These are phyloP conservation scores for Diaporthe humulicola DNA, from an alignment of 2,329 filamentous ascomycete species.

Conservation along the genomic window DNA sequence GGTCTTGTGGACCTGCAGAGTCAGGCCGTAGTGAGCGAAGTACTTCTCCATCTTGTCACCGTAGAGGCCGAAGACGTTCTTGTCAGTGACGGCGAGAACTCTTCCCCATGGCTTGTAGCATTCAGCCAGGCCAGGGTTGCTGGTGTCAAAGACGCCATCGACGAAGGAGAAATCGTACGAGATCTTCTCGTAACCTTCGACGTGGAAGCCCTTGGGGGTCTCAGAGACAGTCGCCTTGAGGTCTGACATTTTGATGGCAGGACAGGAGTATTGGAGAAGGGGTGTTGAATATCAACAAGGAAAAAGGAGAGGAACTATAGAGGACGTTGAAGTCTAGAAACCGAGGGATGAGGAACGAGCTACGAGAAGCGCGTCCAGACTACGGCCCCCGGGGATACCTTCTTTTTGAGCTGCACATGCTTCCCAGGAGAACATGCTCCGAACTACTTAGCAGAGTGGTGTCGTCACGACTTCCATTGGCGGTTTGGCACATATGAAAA, in stretches of 20 bases:
- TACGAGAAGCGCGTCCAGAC: neutral
- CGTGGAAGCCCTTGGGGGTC: constrained; percentile 76
- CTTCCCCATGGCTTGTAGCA: constrained; percentile 76
- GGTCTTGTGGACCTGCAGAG: constrained; percentile 77
- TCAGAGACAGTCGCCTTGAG: constrained; percentile 75
- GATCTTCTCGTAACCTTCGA: constrained; percentile 82
- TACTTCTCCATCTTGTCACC: constrained; percentile 75
- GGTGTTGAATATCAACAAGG: neutral
- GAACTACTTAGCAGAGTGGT: constrained; percentile 18
- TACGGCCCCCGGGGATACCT: neutral
- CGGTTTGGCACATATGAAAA: constrained; percentile 20
- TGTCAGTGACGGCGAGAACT: constrained; percentile 77
- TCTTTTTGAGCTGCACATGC: constrained; percentile 24
- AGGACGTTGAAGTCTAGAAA: neutral
- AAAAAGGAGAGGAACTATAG: neutral
- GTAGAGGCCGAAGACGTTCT: constrained; percentile 79
- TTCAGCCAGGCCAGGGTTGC: constrained; percentile 72
- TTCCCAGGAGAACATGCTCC: neutral
- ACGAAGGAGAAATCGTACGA: constrained; percentile 82
- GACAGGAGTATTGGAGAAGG: neutral
- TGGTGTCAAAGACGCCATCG: constrained; percentile 74
- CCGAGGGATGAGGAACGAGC: neutral
- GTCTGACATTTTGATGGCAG: constrained; percentile 71
- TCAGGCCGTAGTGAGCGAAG: constrained; percentile 74
- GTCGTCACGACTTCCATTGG: constrained; percentile 37